A percentile compares a stretch with the other conserved stretches of the same genome.
Evolutionary conservation across 345 rosid species (phyloP).

Genomic region (Isatis tinctoria): DNA sequence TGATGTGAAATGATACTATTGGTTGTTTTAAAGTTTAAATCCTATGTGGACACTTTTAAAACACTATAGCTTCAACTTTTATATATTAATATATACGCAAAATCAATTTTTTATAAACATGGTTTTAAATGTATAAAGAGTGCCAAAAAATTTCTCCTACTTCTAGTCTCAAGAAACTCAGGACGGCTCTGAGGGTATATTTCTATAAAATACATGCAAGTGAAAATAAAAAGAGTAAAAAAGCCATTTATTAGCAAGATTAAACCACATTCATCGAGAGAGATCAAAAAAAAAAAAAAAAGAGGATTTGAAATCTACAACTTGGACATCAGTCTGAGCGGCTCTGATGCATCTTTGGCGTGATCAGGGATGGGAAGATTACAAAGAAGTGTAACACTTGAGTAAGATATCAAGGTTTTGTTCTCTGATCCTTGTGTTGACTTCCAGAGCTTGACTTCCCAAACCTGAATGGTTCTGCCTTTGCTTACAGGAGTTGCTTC

Average conservation of each 20-base stretch:
- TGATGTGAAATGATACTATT: too few species aligned
- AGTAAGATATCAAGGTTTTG: conserved; percentile 46
- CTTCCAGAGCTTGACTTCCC: conserved; percentile 83
- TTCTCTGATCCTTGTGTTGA: conserved; percentile 31
- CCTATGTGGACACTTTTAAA: too few species aligned
- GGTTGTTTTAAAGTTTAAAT: too few species aligned
- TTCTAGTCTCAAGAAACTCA: too few species aligned
- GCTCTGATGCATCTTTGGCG: conserved; percentile 45
- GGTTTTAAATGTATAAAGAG: too few species aligned
- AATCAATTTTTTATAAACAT: too few species aligned
- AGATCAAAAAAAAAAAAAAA: not conserved
- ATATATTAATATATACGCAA: too few species aligned
- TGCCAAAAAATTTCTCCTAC: too few species aligned
- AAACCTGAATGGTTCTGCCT: conserved; percentile 85
- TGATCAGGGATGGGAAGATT: conserved; percentile 73
- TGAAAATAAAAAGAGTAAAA: not conserved
- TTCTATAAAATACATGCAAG: too few species aligned
- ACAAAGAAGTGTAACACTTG: conserved; percentile 66
- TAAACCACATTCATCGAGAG: not conserved
- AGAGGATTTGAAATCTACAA: conserved; percentile 27
- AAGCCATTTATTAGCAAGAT: not conserved
- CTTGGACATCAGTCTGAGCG: conserved; percentile 50
- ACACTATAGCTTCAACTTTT: too few species aligned
- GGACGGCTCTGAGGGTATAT: too few species aligned
- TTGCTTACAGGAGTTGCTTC: conserved; percentile 63